phyloP scores from a whole-genome alignment of 169 alveolate genomes.

The Eimeria necatrix region DNA sequence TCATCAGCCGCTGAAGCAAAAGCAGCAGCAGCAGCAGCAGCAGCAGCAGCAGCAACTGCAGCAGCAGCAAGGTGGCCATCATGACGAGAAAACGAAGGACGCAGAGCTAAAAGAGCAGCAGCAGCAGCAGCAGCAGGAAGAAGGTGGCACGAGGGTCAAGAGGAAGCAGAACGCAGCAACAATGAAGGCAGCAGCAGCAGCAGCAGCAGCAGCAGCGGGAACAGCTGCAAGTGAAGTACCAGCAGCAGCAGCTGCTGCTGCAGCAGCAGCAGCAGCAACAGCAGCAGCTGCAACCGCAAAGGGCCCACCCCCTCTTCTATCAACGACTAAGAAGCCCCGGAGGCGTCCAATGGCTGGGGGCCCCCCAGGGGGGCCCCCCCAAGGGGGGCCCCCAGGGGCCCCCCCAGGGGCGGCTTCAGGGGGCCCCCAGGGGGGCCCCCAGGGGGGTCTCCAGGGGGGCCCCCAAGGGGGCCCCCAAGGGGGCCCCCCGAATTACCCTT shows the following conservation, averaged over 20 bases:
- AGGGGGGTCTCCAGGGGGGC: no score
- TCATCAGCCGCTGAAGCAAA: background rate
- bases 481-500: background rate
- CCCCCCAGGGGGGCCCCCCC: background rate
- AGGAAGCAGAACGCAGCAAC: no score
- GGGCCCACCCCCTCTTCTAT: background rate
- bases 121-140: constrained; percentile 11
- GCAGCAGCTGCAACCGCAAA: background rate
- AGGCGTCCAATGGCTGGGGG: background rate
- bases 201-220: constrained; percentile 16
- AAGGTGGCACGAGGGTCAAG: no score
- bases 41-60: background rate
- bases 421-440: no score
- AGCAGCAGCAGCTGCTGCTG: constrained; percentile 11
- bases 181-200: background rate
- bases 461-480: no score
- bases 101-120: background rate
- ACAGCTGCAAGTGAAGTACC: no score
- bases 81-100: background rate
- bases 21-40: background rate
- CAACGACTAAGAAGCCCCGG: background rate
- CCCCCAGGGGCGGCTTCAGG: no score
- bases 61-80: background rate
- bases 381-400: constrained; percentile 15
- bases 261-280: background rate